phyloP scores from a whole-genome alignment of 139 green algal species.

The Edaphochlamys debaryana region DNA sequence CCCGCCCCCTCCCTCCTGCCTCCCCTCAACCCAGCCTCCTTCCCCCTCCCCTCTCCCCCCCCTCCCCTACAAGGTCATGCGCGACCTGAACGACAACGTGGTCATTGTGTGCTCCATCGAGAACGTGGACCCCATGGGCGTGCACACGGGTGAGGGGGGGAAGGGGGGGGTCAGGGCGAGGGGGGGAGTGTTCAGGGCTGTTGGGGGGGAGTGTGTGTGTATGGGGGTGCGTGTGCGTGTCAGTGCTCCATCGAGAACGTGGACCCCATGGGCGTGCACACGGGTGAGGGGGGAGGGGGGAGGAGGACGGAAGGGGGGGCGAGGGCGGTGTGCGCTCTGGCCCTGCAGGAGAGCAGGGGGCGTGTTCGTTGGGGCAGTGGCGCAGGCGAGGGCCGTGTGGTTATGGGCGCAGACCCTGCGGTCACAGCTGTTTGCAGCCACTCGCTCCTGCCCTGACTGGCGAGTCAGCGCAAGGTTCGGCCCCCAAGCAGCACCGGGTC shows the following conservation, averaged over 20 bases:
- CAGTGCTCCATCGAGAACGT: conserved; percentile 99
- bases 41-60: background rate
- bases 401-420: no score
- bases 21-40: background rate
- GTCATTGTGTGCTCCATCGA: conserved; percentile 99
- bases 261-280: conserved; percentile 99
- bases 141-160: conserved; percentile 89
- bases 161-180: background rate
- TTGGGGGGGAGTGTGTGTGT: no score
- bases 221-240: no score
- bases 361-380: no score
- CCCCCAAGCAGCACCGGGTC: no score
- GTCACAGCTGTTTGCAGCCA: no score
- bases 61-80: conserved; percentile 80
- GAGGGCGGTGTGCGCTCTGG: no score
- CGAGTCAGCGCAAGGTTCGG: no score
- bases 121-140: conserved; percentile 99
- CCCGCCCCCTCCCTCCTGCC: background rate
- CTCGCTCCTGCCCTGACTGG: no score
- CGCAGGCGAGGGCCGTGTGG: no score
- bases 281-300: conserved; percentile 61
- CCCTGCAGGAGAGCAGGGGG: no score
- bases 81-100: conserved; percentile 98
- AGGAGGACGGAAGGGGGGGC: no score
- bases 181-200: background rate